These are phyloP conservation scores for Sporothrix inflata DNA, from an alignment of 2,329 filamentous ascomycete species.

Conservation along the genomic window DNA sequence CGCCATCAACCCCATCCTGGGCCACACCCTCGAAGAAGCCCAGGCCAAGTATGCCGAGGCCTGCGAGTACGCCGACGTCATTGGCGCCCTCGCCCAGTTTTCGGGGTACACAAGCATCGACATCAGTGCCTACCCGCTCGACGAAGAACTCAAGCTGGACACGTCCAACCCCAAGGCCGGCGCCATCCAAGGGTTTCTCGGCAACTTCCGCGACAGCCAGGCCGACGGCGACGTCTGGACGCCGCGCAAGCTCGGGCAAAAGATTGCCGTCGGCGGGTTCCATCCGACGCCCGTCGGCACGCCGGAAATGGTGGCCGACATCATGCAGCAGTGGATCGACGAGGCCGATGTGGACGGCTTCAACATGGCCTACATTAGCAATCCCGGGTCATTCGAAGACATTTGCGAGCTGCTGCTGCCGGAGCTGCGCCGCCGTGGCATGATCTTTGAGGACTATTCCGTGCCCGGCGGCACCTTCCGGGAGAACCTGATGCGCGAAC, in stretches of 20 bases:
- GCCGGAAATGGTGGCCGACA: constrained; percentile 65
- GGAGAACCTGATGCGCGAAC: constrained; percentile 12
- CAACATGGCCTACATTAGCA: constrained; percentile 56
- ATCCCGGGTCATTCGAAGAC: constrained; percentile 64
- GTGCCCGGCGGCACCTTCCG: constrained; percentile 14
- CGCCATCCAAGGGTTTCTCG: constrained; percentile 28
- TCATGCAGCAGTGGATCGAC: constrained; percentile 66
- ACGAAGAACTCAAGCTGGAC: constrained; percentile 34
- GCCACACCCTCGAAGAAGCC: constrained; percentile 34
- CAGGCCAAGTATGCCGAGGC: constrained; percentile 34
- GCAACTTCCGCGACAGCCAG: constrained; percentile 19
- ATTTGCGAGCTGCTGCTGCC: constrained; percentile 66
- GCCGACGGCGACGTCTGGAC: constrained; percentile 29
- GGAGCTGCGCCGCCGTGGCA: constrained; percentile 60
- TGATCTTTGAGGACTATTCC: constrained; percentile 6
- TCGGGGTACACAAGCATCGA: constrained; percentile 37
- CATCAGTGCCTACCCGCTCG: constrained; percentile 35
- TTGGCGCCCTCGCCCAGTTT: constrained; percentile 36
- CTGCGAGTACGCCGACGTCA: constrained; percentile 31
- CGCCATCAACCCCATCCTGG: constrained; percentile 34
- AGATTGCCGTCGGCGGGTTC: constrained; percentile 35
- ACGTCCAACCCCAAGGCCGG: constrained; percentile 26
- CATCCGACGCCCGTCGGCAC: constrained; percentile 59
- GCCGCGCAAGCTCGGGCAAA: constrained; percentile 31
- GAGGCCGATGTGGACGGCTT: constrained; percentile 76